Base-by-base conservation (phyloP, 192 early-diverging fungal species). In the Podila minutissima region DNA sequence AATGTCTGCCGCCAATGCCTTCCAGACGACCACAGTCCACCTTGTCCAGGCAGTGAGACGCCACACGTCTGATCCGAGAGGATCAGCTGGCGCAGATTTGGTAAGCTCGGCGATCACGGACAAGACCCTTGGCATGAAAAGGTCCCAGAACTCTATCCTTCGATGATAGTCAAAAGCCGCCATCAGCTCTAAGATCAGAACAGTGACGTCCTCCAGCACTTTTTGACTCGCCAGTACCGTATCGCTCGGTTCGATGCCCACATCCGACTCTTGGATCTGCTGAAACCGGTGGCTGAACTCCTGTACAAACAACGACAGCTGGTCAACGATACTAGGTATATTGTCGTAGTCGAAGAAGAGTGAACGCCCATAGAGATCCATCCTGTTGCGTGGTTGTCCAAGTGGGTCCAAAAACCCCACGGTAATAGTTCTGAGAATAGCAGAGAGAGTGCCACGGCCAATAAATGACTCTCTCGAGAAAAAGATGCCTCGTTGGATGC, bases 401-500 rank as follows among this genome's bases (percentile, higher is more conserved):
- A 63, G 0, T n/a, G 59, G 31, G 17, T 6, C 24, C 11, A 19
- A 3, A 26, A 41, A 29, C 29, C 29, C 29, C 19, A 22, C n/a
- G 4, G 55, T 26, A 59, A 74, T 38, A 3, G 55, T 32, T 22
- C 28, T 32, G 6, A 81, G 35, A 26, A 73, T 32, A 8, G 26
- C 60, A 17, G 70, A 66, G 9, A 81, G 71, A 2, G 50, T 51
- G 4, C 77, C 71, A 15, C 62, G 61, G 2, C 77, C 77, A 41
- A 81, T 69, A 49, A 73, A 81, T 1, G 66, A 53, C 17, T 67
- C 77, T 8, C 63, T 53, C 3, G 77, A 69, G 33, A 81, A 81
- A 46, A 69, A 69, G 3, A 81, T 19, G 20, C 71, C 71, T 29
- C 63, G 68, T 10, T 61, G 41, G 7, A 81, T 59, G 24, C 46